phyloP scores from a whole-genome alignment of 108 stramenopile species.

The Nitzschia inconspicua region DNA sequence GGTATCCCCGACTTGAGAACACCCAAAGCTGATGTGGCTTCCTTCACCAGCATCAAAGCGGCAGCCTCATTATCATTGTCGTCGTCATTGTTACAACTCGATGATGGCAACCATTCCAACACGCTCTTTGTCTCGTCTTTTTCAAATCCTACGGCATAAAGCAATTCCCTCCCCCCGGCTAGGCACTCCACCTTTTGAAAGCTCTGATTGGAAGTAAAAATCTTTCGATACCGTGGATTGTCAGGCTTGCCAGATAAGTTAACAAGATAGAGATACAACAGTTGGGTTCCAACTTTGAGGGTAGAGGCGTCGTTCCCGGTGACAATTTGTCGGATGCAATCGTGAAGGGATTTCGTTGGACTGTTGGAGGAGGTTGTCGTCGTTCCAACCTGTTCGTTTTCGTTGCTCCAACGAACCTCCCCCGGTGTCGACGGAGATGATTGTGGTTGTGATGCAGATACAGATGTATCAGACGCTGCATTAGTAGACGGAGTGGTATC shows the following conservation, averaged over 20 bases:
- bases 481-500: too few relatives aligned
- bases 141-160: conserved; percentile 63
- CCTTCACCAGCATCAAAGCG: conserved; percentile 17
- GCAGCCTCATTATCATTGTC: conserved; percentile 19
- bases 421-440: background rate
- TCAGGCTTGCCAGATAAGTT: conserved; percentile 65
- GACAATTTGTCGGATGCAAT: conserved; percentile 14
- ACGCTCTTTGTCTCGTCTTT: conserved; percentile 12
- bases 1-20: conserved; percentile 30
- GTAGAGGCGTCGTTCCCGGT: conserved; percentile 33
- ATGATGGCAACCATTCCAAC: conserved; percentile 56
- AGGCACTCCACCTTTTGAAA: conserved; percentile 67
- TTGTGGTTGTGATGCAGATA: background rate
- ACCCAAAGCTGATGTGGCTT: conserved; percentile 34
- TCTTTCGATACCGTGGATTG: conserved; percentile 75
- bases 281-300: conserved; percentile 51
- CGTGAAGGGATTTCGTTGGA: conserved; percentile 1
- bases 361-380: background rate
- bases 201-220: conserved; percentile 72
- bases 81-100: conserved; percentile 15
- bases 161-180: conserved; percentile 57
- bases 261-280: conserved; percentile 71
- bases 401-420: background rate
- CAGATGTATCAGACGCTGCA: too few relatives aligned
- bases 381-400: background rate